A percentile compares a stretch with the other conserved stretches of the same genome.
phyloP scores from a whole-genome alignment of 2,329 filamentous ascomycete genomes.

The Trichoderma brevicompactum region DNA sequence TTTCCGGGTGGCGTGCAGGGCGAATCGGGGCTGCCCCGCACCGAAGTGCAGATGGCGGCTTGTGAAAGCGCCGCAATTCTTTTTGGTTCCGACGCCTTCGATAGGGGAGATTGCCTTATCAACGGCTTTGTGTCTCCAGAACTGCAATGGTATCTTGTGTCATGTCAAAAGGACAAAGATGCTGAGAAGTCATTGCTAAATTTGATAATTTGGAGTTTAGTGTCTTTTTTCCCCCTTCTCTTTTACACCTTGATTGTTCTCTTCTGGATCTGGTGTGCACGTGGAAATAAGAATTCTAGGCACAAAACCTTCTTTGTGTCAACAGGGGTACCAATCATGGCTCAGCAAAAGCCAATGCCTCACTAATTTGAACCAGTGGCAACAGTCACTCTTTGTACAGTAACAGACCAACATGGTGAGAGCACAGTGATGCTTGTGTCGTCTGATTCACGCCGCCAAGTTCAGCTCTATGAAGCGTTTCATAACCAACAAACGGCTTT shows the following conservation, averaged over 20 bases:
- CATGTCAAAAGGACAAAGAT: background rate
- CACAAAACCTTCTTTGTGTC: background rate
- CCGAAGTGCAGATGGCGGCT: background rate
- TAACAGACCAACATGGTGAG: background rate
- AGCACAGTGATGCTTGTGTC: background rate
- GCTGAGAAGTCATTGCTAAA: background rate
- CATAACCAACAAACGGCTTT: background rate
- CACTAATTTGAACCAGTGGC: no score
- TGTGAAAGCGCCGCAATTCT: constrained; percentile 3
- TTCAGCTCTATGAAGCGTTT: background rate
- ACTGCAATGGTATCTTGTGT: no score
- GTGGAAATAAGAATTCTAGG: background rate
- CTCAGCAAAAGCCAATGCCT: background rate
- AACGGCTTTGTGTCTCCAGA: background rate
- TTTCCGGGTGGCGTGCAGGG: constrained; percentile 30
- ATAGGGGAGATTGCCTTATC: background rate
- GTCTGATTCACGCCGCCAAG: background rate
- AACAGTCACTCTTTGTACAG: background rate
- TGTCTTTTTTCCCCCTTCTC: no score
- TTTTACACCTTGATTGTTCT: no score
- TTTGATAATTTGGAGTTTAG: no score
- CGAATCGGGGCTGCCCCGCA: constrained; percentile 22
- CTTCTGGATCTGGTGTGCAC: background rate
- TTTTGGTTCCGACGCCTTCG: constrained; percentile 21
- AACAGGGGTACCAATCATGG: background rate